Conservation (phyloP, 192 early-diverging fungal species). For the Geranomyces michiganensis region DNA sequence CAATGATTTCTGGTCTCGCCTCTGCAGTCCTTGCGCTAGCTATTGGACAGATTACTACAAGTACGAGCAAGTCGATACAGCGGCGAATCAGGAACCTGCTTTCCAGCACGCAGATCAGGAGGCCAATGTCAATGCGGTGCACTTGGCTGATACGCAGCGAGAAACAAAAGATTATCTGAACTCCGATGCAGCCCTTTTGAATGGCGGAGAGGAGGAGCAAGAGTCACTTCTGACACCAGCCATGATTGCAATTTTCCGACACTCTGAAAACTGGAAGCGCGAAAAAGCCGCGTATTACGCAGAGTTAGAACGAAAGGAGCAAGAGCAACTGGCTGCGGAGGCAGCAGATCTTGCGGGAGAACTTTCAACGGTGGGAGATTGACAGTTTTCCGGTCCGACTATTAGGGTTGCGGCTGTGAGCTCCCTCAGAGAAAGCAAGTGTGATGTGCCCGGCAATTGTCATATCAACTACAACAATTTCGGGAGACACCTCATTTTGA, state of each 20-base stretch:
- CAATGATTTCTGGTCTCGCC: slow-evolving; percentile 3
- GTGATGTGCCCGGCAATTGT: too few species aligned
- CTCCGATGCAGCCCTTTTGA: background rate
- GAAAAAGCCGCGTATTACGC: background rate
- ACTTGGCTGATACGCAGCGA: background rate
- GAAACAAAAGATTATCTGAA: background rate
- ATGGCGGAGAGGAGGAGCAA: slow-evolving; percentile 10
- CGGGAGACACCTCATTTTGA: too few species aligned
- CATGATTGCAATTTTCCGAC: slow-evolving; percentile 26
- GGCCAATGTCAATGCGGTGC: background rate
- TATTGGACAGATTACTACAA: slow-evolving; percentile 6
- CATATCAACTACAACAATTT: too few species aligned
- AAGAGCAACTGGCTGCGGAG: background rate
- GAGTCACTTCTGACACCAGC: slow-evolving; percentile 16
- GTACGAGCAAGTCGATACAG: background rate
- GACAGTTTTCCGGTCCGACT: too few species aligned
- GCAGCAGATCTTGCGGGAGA: too few species aligned
- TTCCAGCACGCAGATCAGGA: background rate
- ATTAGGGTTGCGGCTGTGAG: too few species aligned
- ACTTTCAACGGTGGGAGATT: too few species aligned
- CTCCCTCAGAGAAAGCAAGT: too few species aligned
- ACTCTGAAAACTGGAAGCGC: slow-evolving; percentile 17
- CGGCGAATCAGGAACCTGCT: background rate
- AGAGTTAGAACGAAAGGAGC: slow-evolving; percentile 8
- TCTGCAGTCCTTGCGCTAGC: background rate